These are phyloP conservation scores for Actinomortierella wolfii DNA, from an alignment of 371 early-diverging fungal genomes.

Conservation along the genomic window DNA sequence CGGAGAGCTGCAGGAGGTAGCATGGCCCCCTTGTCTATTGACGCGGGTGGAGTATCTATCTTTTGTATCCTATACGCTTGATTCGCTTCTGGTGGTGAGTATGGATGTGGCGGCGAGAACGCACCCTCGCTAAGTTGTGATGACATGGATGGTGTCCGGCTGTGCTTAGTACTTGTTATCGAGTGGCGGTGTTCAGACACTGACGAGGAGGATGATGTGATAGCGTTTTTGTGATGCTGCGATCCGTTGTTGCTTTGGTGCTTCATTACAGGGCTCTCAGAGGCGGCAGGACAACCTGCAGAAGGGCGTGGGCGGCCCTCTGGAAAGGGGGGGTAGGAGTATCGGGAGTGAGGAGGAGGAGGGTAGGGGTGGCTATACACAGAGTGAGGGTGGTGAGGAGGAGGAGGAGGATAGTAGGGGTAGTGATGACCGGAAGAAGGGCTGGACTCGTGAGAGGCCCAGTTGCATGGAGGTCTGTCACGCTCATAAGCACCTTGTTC, in stretches of 20 bases:
- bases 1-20: neutral
- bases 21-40: neutral
- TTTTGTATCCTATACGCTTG: neutral
- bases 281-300: conserved; percentile 28
- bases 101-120: conserved; percentile 31
- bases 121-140: conserved; percentile 43
- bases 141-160: conserved; percentile 45
- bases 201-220: conserved; percentile 3
- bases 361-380: conserved; percentile 10
- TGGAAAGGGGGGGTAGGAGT: neutral
- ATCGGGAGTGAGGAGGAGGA: neutral
- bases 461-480: neutral
- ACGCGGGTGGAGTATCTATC: neutral
- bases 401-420: neutral
- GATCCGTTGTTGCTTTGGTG: conserved; percentile 22
- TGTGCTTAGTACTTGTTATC: conserved; percentile 12
- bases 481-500: neutral
- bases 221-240: conserved; percentile 1
- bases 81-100: conserved; percentile 25
- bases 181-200: conserved; percentile 3
- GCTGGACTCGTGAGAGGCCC: conserved; percentile 2
- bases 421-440: conserved; percentile 11
- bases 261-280: conserved; percentile 16
- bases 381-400: conserved; percentile 12
- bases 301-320: conserved; percentile 3